Evolutionary conservation across 2,329 filamentous ascomycete genomes (phyloP).

Genomic region (Dactylellina drechsleri): DNA sequence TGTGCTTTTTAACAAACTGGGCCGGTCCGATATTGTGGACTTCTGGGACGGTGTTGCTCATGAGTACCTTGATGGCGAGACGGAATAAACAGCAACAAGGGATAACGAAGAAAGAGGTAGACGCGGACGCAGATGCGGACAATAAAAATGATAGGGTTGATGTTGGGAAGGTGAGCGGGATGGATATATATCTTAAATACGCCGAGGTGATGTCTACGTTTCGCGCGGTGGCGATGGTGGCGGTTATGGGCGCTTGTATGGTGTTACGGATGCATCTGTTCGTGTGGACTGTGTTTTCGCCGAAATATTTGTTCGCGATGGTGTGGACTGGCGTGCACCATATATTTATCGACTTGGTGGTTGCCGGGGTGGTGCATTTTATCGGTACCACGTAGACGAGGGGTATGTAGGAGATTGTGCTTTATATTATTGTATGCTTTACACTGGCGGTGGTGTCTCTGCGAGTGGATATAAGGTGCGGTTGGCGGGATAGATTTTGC

Average conservation of each 20-base stretch:
- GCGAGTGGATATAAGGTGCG: too few species aligned
- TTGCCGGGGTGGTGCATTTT: slow-evolving; percentile 70
- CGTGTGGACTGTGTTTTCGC: slow-evolving; percentile 98
- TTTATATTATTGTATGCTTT: too few species aligned
- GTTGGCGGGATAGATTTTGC: too few species aligned
- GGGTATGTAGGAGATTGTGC: too few species aligned
- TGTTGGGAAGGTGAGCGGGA: background rate
- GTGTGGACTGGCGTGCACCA: slow-evolving; percentile 89
- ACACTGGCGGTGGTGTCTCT: too few species aligned
- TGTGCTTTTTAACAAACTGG: slow-evolving; percentile 93
- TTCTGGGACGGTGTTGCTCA: slow-evolving; percentile 70
- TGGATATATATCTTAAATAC: slow-evolving; percentile 42
- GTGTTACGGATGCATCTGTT: slow-evolving; percentile 87
- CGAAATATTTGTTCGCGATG: slow-evolving; percentile 92
- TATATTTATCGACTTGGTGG: slow-evolving; percentile 74
- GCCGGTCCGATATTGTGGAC: slow-evolving; percentile 89
- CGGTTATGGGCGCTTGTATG: slow-evolving; percentile 90
- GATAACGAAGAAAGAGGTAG: background rate
- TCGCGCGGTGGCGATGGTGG: slow-evolving; percentile 71
- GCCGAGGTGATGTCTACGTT: slow-evolving; percentile 74
- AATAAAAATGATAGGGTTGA: background rate
- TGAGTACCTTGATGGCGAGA: slow-evolving; percentile 60
- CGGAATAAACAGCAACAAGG: slow-evolving; percentile 2
- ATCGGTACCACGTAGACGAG: slow-evolving; percentile 10
- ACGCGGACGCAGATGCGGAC: background rate